Evolutionary conservation across 768 basidiomycete species (phyloP).

Genomic region (Amanita rubescens): DNA sequence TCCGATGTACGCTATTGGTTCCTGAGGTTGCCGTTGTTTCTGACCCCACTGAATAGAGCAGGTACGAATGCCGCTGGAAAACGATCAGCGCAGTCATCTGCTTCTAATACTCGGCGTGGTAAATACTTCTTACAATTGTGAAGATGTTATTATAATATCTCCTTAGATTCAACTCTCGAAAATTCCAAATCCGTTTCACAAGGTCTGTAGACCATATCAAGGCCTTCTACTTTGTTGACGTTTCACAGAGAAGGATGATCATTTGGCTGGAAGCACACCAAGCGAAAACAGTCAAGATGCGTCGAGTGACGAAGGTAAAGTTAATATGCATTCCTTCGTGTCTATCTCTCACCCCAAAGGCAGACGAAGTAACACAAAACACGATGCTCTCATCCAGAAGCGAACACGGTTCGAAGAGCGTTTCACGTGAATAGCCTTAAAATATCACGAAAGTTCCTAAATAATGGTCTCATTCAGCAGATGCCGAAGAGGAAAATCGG

Average conservation of each 20-base stretch:
- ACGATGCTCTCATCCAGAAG: background rate
- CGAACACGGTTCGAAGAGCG: background rate
- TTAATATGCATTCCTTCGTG: background rate
- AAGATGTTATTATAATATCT: background rate
- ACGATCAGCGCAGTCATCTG: background rate
- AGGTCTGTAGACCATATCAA: background rate
- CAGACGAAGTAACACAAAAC: background rate
- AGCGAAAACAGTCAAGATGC: background rate
- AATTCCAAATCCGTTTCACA: background rate
- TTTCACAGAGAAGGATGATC: no score
- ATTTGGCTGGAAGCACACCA: no score
- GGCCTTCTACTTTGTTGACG: no score
- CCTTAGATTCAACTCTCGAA: background rate
- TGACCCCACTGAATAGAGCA: background rate
- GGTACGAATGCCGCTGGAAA: background rate
- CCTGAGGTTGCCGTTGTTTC: background rate
- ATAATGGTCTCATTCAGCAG: constrained; percentile 3
- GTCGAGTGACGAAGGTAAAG: background rate
- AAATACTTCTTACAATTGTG: background rate
- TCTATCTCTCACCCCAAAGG: background rate
- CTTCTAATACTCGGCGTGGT: background rate
- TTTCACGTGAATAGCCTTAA: background rate
- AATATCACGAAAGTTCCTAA: background rate
- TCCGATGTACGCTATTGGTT: background rate
- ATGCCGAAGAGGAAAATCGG: background rate